These are phyloP conservation scores for Suillus paluster DNA, from an alignment of 768 basidiomycete species.

Conservation along the genomic window DNA sequence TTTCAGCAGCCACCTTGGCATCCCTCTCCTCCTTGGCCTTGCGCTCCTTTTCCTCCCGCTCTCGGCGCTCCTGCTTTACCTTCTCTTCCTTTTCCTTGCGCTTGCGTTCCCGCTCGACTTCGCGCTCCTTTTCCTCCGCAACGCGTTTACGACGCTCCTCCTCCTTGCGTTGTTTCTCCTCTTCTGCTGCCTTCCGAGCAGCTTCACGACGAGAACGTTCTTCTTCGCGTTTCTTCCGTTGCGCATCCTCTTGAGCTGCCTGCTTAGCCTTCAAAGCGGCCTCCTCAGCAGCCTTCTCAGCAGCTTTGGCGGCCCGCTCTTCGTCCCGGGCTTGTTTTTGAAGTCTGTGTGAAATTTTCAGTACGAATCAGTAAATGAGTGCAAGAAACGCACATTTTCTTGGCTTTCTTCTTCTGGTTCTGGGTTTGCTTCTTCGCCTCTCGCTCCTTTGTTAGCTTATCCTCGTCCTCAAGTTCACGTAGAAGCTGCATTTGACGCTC, in stretches of 20 bases:
- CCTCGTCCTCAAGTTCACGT: slow-evolving; percentile 95
- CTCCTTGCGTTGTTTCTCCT: slow-evolving; percentile 81
- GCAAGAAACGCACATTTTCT: slow-evolving; percentile 74
- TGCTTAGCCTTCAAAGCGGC: slow-evolving; percentile 78
- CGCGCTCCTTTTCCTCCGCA: slow-evolving; percentile 80
- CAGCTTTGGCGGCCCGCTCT: slow-evolving; percentile 81
- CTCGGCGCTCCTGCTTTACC: slow-evolving; percentile 50
- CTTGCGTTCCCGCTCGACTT: slow-evolving; percentile 76
- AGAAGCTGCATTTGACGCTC: slow-evolving; percentile 93
- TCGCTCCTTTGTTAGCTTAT: slow-evolving; percentile 80
- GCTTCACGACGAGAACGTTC: slow-evolving; percentile 81
- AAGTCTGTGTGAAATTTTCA: slow-evolving; percentile 52
- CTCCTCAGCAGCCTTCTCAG: slow-evolving; percentile 87
- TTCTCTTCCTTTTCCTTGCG: slow-evolving; percentile 77
- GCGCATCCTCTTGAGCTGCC: slow-evolving; percentile 78
- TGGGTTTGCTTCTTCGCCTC: slow-evolving; percentile 93
- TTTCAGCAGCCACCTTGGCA: slow-evolving; percentile 53
- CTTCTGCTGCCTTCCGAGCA: slow-evolving; percentile 75
- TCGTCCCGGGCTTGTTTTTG: slow-evolving; percentile 95
- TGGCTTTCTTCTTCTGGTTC: slow-evolving; percentile 99
- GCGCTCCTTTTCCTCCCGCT: slow-evolving; percentile 67
- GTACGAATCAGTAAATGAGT: slow-evolving; percentile 8
- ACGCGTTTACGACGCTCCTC: slow-evolving; percentile 81
- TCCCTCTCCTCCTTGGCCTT: slow-evolving; percentile 69
- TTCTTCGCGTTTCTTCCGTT: slow-evolving; percentile 82